phyloP scores from a whole-genome alignment of 116 monocot genomes.

The Dioscorea cayenensis region DNA sequence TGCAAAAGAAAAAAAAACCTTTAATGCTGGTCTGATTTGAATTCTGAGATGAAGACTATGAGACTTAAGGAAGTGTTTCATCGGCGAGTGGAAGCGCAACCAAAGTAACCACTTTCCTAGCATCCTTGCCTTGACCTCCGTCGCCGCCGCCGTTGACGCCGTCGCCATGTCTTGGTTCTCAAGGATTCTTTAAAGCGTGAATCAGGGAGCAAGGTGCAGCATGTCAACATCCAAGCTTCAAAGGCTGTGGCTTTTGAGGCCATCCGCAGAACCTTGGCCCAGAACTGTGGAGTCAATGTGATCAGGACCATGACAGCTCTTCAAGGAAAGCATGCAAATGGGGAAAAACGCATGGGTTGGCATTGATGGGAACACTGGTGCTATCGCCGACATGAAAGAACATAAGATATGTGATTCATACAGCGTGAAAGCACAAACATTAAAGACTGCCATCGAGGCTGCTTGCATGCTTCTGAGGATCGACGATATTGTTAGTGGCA shows the following conservation, averaged over 20 bases:
- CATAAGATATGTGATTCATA: slow-evolving; percentile 81
- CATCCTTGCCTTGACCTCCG: background rate
- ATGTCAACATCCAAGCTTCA: slow-evolving; percentile 88
- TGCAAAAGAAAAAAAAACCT: no score
- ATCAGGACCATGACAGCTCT: slow-evolving; percentile 95
- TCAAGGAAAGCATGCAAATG: slow-evolving; percentile 95
- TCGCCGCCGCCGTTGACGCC: background rate
- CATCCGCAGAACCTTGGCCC: slow-evolving; percentile 83
- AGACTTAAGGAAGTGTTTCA: no score
- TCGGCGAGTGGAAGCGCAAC: no score
- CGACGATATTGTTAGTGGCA: no score
- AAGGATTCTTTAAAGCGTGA: slow-evolving; percentile 74
- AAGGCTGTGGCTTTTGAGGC: slow-evolving; percentile 97
- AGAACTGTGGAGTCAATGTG: slow-evolving; percentile 93
- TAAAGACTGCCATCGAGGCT: no score
- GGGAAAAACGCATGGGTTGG: slow-evolving; percentile 93
- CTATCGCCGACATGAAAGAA: slow-evolving; percentile 84
- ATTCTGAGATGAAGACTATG: no score
- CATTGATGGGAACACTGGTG: slow-evolving; percentile 85
- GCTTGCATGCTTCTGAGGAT: no score
- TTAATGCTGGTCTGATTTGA: no score
- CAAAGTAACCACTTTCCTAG: no score
- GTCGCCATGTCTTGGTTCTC: background rate
- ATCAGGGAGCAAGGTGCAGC: slow-evolving; percentile 85
- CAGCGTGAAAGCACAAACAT: slow-evolving; percentile 86